Evolutionary conservation across 306 rosid species (phyloP).

Genomic region (Quercus rubra): DNA sequence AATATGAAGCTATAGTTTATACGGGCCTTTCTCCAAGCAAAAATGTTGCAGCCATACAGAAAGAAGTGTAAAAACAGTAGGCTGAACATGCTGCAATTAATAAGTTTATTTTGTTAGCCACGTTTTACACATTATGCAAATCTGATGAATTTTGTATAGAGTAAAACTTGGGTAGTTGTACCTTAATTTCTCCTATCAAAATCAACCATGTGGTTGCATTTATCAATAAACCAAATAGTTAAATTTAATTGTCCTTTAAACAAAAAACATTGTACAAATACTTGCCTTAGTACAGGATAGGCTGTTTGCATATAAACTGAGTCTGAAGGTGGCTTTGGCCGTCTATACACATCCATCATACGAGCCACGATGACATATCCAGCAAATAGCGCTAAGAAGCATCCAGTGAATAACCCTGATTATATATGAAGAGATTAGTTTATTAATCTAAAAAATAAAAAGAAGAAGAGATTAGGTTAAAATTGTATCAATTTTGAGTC

Average conservation of each 20-base stretch:
- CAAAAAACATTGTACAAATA: background rate
- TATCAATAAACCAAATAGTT: too few species aligned
- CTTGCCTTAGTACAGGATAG: slow-evolving; percentile 90
- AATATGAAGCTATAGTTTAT: slow-evolving; percentile 90
- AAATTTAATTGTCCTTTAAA: too few species aligned
- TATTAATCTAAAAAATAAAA: background rate
- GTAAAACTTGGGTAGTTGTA: too few species aligned
- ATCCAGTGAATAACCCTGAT: slow-evolving; percentile 84
- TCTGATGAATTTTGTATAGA: background rate
- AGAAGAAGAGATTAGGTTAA: background rate
- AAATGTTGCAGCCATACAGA: slow-evolving; percentile 89
- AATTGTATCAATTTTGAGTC: background rate
- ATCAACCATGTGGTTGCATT: too few species aligned
- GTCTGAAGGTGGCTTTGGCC: slow-evolving; percentile 22
- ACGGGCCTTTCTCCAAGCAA: slow-evolving; percentile 85
- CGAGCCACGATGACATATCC: slow-evolving; percentile 95
- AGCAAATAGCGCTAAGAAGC: slow-evolving; percentile 67
- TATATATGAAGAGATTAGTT: background rate
- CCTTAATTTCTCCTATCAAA: too few species aligned
- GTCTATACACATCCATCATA: slow-evolving; percentile 60
- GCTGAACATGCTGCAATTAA: slow-evolving; percentile 85
- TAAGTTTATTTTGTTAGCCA: slow-evolving; percentile 6
- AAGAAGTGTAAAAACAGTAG: slow-evolving; percentile 91
- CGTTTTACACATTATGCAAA: background rate
- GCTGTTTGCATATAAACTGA: slow-evolving; percentile 92